Evolutionary conservation across 176 grass and related monocot genomes (phyloP).

Genomic region (Microstegium vimineum): DNA sequence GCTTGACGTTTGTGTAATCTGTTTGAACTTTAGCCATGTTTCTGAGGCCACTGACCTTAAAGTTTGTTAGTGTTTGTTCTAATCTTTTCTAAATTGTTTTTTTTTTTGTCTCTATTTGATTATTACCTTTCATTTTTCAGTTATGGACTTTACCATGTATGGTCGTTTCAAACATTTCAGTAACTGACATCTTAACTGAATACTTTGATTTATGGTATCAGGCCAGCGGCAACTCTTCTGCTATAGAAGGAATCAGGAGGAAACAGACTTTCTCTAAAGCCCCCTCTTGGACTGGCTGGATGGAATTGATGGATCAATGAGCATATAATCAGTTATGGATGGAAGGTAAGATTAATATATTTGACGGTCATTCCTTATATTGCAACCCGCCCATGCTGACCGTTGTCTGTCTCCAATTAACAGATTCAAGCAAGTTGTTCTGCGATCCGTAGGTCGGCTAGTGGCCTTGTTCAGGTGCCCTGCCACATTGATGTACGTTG

Average conservation of each 20-base stretch:
- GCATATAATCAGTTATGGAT: background rate
- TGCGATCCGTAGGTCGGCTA: background rate
- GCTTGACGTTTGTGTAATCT: background rate
- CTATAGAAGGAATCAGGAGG: constrained; percentile 40
- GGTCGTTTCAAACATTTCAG: background rate
- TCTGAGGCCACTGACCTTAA: background rate
- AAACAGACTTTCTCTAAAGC: constrained; percentile 39
- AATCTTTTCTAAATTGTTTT: background rate
- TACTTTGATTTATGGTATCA: constrained; percentile 22
- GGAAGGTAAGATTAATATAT: constrained; percentile 9
- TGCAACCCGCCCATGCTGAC: background rate
- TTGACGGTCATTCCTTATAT: background rate
- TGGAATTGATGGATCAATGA: constrained; percentile 42
- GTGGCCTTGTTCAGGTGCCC: constrained; percentile 28
- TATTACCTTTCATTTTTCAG: background rate
- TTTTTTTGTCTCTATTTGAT: background rate
- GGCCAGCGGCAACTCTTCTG: constrained; percentile 52
- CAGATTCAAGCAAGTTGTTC: constrained; percentile 7
- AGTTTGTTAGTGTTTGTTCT: background rate
- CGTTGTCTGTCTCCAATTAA: background rate
- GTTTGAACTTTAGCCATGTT: background rate
- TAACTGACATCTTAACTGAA: background rate
- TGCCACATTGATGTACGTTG: background rate
- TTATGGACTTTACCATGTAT: background rate
- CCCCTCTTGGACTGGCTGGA: constrained; percentile 46